These are phyloP conservation scores for Beauveria bassiana DNA, from an alignment of 2,329 filamentous ascomycete genomes.

Conservation along the genomic window DNA sequence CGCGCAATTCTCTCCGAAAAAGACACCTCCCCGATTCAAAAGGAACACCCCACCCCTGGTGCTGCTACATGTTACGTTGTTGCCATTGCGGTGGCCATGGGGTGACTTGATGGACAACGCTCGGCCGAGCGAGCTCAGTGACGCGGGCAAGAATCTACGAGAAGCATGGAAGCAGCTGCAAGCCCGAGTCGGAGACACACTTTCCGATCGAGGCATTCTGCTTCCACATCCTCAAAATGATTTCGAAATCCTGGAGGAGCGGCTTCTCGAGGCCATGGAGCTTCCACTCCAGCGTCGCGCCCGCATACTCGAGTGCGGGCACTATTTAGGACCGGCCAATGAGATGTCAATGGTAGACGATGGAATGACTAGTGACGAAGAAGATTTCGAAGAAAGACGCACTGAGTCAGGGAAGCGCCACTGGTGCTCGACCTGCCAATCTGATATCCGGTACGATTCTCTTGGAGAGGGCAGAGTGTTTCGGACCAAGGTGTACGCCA, in stretches of 20 bases:
- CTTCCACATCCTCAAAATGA: slow-evolving; percentile 73
- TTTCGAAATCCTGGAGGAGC: slow-evolving; percentile 72
- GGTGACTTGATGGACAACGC: slow-evolving; percentile 44
- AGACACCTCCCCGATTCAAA: slow-evolving; percentile 52
- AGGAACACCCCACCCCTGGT: slow-evolving; percentile 58
- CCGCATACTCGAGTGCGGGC: slow-evolving; percentile 65
- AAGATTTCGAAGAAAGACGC: slow-evolving; percentile 25
- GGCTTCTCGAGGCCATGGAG: slow-evolving; percentile 67
- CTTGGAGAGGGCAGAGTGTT: slow-evolving; percentile 53
- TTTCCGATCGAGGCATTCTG: slow-evolving; percentile 65
- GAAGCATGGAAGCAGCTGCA: slow-evolving; percentile 61
- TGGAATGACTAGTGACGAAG: slow-evolving; percentile 40
- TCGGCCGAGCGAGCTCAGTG: slow-evolving; percentile 32
- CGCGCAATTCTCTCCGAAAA: slow-evolving; percentile 48
- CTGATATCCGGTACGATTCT: slow-evolving; percentile 46
- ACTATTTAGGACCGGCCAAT: slow-evolving; percentile 60
- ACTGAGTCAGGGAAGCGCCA: slow-evolving; percentile 30
- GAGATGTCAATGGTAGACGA: slow-evolving; percentile 35
- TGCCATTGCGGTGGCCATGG: slow-evolving; percentile 63
- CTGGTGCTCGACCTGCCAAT: slow-evolving; percentile 50
- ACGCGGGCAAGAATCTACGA: slow-evolving; percentile 42
- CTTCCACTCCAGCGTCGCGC: slow-evolving; percentile 57
- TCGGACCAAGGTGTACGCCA: slow-evolving; percentile 83
- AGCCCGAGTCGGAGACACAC: slow-evolving; percentile 63
- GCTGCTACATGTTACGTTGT: slow-evolving; percentile 67